Evolutionary conservation across 2,329 filamentous ascomycete species (phyloP), one percentile per base, ranked within the genome.

Genomic region (Fusarium subglutinans): DNA sequence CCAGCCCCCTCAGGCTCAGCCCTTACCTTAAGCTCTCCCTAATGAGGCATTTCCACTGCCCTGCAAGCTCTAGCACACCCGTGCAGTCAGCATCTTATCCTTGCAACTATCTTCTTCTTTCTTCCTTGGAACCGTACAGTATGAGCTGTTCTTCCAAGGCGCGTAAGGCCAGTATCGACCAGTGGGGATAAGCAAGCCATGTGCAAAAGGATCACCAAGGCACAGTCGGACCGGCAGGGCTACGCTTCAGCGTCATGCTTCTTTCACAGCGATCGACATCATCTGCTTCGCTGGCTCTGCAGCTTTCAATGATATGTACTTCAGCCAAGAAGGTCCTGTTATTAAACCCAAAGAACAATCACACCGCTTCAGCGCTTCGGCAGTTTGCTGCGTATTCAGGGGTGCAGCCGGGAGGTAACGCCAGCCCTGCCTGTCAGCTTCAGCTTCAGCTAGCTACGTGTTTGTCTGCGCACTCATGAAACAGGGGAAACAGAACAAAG

Each of bases 151-250:
- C 45, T 20, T 55, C 17, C 28, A 26, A 44, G 24, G 57, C 57
- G 70, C 41, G 13, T 54, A 47, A 17, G 38, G 20, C n/a, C 63
- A 48, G 53, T 44, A 38, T 50, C 41, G 48, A 20, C 57, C 63
- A 57, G 60, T 68, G n/a, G 50, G 37, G 37, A 69, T 45, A 5
- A 26, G 62, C 24, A 63, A 63, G 53, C 69, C 63, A 64, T 58
- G 43, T 72, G 71, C 63, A 74, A 58, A 56, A 69, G 47, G 66
- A 73, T 72, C 51, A 37, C 64, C 45, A 66, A 68, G 59, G 62
- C 44, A 51, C 70, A 73, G 48, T 73, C 62, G 69, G 64, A 56
- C 63, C 50, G 59, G 45, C 50, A 53, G 55, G 51, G 61, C 63
- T 72, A 22, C 38, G 24, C 41, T 40, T 40, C 63, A 61, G 51